Conservation (phyloP, 2,329 filamentous ascomycete genomes). For the Scortechinia acanthostroma region DNA sequence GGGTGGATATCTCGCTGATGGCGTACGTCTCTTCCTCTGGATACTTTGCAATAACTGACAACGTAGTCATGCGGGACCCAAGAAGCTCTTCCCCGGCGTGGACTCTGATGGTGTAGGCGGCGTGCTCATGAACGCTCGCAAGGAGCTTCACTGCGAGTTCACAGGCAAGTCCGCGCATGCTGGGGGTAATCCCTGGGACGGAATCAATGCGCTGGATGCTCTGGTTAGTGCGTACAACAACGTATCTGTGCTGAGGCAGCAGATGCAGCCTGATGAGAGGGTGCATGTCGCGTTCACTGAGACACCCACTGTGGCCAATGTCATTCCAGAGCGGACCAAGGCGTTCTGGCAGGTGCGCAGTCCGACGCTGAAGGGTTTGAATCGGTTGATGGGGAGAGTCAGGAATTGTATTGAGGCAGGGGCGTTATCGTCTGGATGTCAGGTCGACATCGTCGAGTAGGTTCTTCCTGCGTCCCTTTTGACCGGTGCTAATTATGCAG, state of each 20-base stretch:
- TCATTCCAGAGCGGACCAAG: slow-evolving; percentile 11
- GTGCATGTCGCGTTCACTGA: slow-evolving; percentile 7
- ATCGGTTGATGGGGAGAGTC: slow-evolving; percentile 8
- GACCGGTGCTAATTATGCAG: slow-evolving; percentile 3
- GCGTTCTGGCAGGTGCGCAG: slow-evolving; percentile 10
- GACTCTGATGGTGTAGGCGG: slow-evolving; percentile 1
- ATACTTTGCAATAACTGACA: background rate
- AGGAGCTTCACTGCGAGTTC: slow-evolving; percentile 12
- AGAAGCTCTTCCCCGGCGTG: background rate
- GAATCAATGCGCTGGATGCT: slow-evolving; percentile 9
- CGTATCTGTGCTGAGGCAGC: slow-evolving; percentile 2
- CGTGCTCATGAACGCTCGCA: slow-evolving; percentile 1
- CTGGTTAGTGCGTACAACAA: slow-evolving; percentile 2
- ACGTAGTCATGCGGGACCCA: background rate
- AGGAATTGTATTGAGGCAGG: slow-evolving; percentile 13
- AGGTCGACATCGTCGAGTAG: slow-evolving; percentile 17
- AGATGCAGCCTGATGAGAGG: slow-evolving; percentile 7
- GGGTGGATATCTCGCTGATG: slow-evolving; percentile 24
- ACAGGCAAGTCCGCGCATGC: slow-evolving; percentile 25
- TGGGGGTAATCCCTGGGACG: slow-evolving; percentile 26
- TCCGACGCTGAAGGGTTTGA: slow-evolving; percentile 7
- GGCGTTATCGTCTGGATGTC: slow-evolving; percentile 11
- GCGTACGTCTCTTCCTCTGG: slow-evolving; percentile 13
- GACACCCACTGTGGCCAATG: slow-evolving; percentile 8
- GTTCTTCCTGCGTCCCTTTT: background rate